Percentiles rank a stretch among this genome's conserved stretches.
These are phyloP conservation scores for Jaminaea rosea DNA, from an alignment of 1,284 basidiomycete species.

Conservation along the genomic window DNA sequence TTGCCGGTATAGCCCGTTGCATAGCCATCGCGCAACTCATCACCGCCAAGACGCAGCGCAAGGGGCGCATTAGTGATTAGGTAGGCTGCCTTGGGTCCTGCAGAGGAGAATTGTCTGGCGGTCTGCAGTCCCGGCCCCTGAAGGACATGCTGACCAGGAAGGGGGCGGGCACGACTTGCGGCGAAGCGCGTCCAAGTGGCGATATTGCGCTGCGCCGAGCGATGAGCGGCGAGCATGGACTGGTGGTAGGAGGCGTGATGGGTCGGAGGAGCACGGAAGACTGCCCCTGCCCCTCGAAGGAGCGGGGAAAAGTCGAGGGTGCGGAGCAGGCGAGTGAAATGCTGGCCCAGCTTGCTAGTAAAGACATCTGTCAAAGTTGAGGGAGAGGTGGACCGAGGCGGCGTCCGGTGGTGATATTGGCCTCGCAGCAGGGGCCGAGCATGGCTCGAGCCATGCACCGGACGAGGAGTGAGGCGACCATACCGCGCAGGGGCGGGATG, in stretches of 20 bases:
- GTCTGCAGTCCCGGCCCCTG: background rate
- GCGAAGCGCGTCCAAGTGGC: background rate
- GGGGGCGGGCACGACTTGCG: background rate
- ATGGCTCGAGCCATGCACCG: too few relatives aligned
- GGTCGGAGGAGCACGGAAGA: background rate
- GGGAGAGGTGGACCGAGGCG: too few relatives aligned
- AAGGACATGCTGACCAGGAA: background rate
- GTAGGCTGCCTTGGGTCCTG: background rate
- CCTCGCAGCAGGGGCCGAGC: too few relatives aligned
- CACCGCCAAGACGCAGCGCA: background rate
- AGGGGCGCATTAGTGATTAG: background rate
- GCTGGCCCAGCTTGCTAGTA: too few relatives aligned
- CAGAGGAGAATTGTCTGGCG: background rate
- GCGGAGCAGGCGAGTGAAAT: background rate
- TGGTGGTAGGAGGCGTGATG: background rate
- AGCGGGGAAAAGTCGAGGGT: background rate
- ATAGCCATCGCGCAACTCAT: background rate
- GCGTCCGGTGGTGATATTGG: too few relatives aligned
- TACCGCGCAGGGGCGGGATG: too few relatives aligned
- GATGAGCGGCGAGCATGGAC: too few relatives aligned
- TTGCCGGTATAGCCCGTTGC: too few relatives aligned
- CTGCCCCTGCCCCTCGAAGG: background rate
- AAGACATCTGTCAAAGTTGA: too few relatives aligned
- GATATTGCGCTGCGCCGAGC: background rate
- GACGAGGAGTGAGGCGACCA: too few relatives aligned